Percentiles rank a stretch among this genome's conserved stretches.
phyloP scores from a whole-genome alignment of 2,329 filamentous ascomycete genomes.

The Xylariomycetidae sp. region DNA sequence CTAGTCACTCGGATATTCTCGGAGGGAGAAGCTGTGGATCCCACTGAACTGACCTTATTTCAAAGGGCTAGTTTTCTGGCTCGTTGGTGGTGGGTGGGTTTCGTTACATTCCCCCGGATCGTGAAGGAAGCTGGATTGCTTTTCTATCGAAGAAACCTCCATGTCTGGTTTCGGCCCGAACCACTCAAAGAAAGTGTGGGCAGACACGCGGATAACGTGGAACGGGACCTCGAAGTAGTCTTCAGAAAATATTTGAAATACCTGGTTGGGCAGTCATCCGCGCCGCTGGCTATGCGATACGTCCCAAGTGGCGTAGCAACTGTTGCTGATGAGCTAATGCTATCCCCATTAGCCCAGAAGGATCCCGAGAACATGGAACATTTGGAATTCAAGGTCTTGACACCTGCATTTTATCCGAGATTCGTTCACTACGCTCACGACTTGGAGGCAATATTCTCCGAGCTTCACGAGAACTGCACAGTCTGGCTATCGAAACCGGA shows the following conservation, averaged over 20 bases:
- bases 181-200: conserved; percentile 52
- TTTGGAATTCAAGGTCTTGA: conserved; percentile 55
- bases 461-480: conserved; percentile 55
- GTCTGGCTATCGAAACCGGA: conserved; percentile 52
- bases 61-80: conserved; percentile 44
- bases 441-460: conserved; percentile 56
- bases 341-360: conserved; percentile 24
- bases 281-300: conserved; percentile 48
- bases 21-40: conserved; percentile 44
- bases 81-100: conserved; percentile 63
- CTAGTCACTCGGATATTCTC: conserved; percentile 58
- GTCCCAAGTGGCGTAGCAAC: conserved; percentile 43
- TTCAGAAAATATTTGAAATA: conserved; percentile 46
- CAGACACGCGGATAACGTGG: conserved; percentile 45
- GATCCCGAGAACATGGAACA: conserved; percentile 23
- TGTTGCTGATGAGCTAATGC: conserved; percentile 32
- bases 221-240: conserved; percentile 40
- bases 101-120: conserved; percentile 63
- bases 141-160: conserved; percentile 51
- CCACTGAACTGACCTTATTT: conserved; percentile 35
- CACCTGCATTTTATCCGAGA: conserved; percentile 62
- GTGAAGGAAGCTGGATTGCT: conserved; percentile 54
- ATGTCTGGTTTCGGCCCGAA: conserved; percentile 63
- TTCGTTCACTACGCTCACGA: conserved; percentile 60
- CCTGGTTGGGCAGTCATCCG: conserved; percentile 42